These are phyloP conservation scores for Collybia sordida DNA, from an alignment of 768 basidiomycete species.

Conservation along the genomic window DNA sequence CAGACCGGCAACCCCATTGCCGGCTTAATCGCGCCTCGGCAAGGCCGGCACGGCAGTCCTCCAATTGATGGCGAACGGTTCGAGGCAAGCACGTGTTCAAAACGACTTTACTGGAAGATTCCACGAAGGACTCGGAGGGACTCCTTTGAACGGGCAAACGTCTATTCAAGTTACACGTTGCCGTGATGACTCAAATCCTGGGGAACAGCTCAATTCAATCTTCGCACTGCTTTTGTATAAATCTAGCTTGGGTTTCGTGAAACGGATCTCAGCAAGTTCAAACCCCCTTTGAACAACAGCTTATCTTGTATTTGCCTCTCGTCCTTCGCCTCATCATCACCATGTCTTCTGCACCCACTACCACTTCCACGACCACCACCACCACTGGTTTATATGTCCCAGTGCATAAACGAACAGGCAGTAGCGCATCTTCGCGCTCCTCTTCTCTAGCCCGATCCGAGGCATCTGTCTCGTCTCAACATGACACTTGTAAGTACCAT, in stretches of 20 bases:
- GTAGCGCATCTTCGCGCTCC: slow-evolving; percentile 19
- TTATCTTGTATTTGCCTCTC: too few relatives aligned
- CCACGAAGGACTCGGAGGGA: too few relatives aligned
- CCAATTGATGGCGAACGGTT: too few relatives aligned
- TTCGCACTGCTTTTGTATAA: neutral
- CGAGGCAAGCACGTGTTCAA: too few relatives aligned
- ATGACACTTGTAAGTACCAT: slow-evolving; percentile 8
- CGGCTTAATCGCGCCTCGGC: too few relatives aligned
- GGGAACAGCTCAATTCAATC: neutral
- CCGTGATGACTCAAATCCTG: neutral
- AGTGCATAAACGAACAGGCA: slow-evolving; percentile 32
- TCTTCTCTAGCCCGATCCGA: slow-evolving; percentile 18
- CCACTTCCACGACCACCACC: slow-evolving; percentile 17
- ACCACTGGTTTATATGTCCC: slow-evolving; percentile 36
- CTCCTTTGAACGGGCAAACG: neutral
- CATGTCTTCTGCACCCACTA: too few relatives aligned
- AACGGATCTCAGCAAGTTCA: neutral
- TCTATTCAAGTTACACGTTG: neutral
- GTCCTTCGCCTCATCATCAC: too few relatives aligned
- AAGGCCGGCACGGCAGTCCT: too few relatives aligned
- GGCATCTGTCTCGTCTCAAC: slow-evolving; percentile 11
- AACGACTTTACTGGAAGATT: too few relatives aligned
- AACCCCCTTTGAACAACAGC: too few relatives aligned
- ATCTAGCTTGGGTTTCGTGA: neutral
- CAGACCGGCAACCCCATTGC: too few relatives aligned